Conservation (phyloP, 1,284 basidiomycete genomes). For the Sanghuangporus sanghuang region DNA sequence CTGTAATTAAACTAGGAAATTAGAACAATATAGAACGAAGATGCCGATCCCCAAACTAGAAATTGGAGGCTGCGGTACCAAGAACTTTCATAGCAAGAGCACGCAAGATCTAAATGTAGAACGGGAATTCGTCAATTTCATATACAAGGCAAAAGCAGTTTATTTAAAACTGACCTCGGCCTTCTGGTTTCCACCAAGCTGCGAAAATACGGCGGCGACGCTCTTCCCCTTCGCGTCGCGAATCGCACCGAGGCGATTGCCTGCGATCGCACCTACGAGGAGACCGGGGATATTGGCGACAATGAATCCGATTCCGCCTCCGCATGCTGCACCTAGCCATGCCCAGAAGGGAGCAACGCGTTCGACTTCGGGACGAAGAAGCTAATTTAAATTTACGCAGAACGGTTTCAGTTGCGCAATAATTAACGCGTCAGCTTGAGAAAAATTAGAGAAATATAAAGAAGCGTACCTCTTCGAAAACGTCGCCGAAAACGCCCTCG, state of each 20-base stretch:
- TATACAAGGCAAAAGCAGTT: not conserved
- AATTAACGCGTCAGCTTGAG: not conserved
- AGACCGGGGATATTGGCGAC: constrained; percentile 83
- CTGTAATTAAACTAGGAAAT: not conserved
- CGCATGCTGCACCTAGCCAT: constrained; percentile 68
- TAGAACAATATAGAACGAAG: not conserved
- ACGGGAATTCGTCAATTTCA: constrained; percentile 5
- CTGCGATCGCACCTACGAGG: constrained; percentile 75
- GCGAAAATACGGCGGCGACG: constrained; percentile 86
- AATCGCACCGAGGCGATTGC: constrained; percentile 82
- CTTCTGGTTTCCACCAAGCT: constrained; percentile 76
- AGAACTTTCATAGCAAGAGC: constrained; percentile 88
- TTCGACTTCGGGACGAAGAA: constrained; percentile 75
- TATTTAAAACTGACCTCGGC: constrained; percentile 60
- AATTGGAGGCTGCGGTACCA: constrained; percentile 51
- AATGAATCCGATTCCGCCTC: constrained; percentile 78
- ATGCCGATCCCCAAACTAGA: not conserved
- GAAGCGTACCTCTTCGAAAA: constrained; percentile 77
- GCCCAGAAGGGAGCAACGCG: constrained; percentile 68
- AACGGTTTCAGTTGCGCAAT: not conserved
- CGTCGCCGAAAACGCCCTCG: constrained; percentile 80
- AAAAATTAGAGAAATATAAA: not conserved
- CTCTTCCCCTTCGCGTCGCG: constrained; percentile 91
- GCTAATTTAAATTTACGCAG: constrained; percentile 30
- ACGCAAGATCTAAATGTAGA: constrained; percentile 84